Evolutionary conservation across 352 stramenopile species (phyloP).

Genomic region (Pythium monospermum): DNA sequence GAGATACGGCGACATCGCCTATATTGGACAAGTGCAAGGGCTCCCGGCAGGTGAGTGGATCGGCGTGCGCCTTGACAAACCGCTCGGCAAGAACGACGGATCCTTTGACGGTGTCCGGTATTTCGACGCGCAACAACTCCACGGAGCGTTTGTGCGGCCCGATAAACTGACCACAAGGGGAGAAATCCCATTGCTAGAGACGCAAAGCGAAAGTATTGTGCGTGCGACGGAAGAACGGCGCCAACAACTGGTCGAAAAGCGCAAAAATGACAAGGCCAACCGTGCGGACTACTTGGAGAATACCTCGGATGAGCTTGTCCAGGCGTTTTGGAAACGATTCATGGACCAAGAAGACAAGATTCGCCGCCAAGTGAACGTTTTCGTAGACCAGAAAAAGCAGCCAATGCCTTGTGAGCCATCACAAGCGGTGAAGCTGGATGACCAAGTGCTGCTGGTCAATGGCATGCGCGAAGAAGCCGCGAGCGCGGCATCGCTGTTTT

Average conservation of each 20-base stretch:
- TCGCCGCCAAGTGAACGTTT: constrained; percentile 40
- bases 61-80: constrained; percentile 67
- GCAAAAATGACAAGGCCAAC: constrained; percentile 13
- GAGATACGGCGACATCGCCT: constrained; percentile 62
- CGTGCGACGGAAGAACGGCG: constrained; percentile 47
- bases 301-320: constrained; percentile 46
- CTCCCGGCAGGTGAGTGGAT: constrained; percentile 63
- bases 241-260: constrained; percentile 33
- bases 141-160: constrained; percentile 62
- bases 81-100: constrained; percentile 74
- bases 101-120: constrained; percentile 43
- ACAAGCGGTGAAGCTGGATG: constrained; percentile 48
- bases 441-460: constrained; percentile 41
- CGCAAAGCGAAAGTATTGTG: constrained; percentile 45
- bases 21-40: constrained; percentile 45
- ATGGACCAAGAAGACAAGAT: constrained; percentile 44
- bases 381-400: constrained; percentile 60
- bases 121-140: constrained; percentile 52
- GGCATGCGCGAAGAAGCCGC: constrained; percentile 54
- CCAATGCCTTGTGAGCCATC: constrained; percentile 29
- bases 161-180: constrained; percentile 51
- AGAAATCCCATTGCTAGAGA: constrained; percentile 46
- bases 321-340: constrained; percentile 64
- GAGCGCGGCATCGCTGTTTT: constrained; percentile 63
- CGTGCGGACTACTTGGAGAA: constrained; percentile 30